Percentiles rank a stretch among this genome's conserved stretches.
Conservation (phyloP, 345 rosid species). For the Raphanus raphanistrum region DNA sequence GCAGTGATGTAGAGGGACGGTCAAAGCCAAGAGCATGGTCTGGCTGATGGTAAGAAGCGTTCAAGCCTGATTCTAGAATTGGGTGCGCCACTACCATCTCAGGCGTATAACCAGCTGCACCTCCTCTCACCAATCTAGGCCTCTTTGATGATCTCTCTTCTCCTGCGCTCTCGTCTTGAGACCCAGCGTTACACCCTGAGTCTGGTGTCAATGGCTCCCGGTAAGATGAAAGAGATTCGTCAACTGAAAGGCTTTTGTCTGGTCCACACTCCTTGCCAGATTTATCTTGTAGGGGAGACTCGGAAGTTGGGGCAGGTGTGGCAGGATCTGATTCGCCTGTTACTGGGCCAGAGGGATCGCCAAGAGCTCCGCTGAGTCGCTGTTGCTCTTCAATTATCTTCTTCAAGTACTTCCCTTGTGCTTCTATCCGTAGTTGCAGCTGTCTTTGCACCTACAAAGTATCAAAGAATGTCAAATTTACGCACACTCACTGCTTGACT, state of each 20-base stretch:
- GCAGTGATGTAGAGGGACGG: slow-evolving; percentile 51
- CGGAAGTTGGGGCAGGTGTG: slow-evolving; percentile 86
- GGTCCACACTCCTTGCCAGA: slow-evolving; percentile 58
- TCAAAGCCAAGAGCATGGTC: slow-evolving; percentile 54
- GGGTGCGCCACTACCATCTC: slow-evolving; percentile 60
- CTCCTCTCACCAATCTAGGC: slow-evolving; percentile 53
- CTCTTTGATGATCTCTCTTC: slow-evolving; percentile 68
- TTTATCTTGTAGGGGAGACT: slow-evolving; percentile 71
- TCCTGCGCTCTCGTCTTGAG: slow-evolving; percentile 60
- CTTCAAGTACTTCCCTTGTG: slow-evolving; percentile 94
- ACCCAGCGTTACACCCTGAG: slow-evolving; percentile 62
- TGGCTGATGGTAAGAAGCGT: slow-evolving; percentile 54
- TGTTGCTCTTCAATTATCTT: slow-evolving; percentile 99
- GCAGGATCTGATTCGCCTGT: slow-evolving; percentile 79
- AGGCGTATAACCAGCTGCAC: slow-evolving; percentile 45
- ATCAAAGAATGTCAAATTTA: slow-evolving; percentile 18
- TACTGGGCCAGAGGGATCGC: slow-evolving; percentile 59
- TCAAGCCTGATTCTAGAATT: slow-evolving; percentile 80
- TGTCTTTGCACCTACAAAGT: slow-evolving; percentile 86
- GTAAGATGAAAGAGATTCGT: slow-evolving; percentile 81
- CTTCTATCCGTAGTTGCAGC: slow-evolving; percentile 94
- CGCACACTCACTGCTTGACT: background rate
- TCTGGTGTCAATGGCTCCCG: slow-evolving; percentile 89
- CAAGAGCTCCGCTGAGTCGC: slow-evolving; percentile 68
- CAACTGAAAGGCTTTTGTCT: slow-evolving; percentile 76